Conservation (phyloP, 2,329 filamentous ascomycete species). For the Aaosphaeria pasadenensis region DNA sequence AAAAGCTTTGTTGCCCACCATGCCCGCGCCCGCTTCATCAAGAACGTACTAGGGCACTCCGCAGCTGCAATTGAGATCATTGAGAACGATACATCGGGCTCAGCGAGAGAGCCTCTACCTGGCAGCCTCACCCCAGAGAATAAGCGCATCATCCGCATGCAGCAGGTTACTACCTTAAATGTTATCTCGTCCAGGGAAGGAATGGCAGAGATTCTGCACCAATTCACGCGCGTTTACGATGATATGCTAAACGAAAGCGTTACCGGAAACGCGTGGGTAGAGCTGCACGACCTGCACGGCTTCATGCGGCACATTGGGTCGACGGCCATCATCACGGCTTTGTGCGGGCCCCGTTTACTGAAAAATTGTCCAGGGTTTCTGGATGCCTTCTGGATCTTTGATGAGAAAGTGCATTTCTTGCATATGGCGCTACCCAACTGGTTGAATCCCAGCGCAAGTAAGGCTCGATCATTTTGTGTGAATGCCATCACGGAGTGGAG, state of each 20-base stretch:
- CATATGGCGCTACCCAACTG: conserved; percentile 1
- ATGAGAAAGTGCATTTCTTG: conserved; percentile 2
- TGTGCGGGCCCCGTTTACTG: conserved; percentile 1
- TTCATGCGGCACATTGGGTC: neutral
- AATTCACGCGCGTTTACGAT: neutral
- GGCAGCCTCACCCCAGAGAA: neutral
- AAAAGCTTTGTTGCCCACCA: neutral
- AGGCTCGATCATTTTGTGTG: neutral
- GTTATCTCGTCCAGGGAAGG: neutral
- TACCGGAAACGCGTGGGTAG: neutral
- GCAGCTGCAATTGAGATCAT: neutral
- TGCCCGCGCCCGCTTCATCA: neutral
- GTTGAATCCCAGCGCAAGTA: neutral
- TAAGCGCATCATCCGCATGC: neutral
- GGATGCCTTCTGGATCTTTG: conserved; percentile 3
- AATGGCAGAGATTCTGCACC: neutral
- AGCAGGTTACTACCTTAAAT: neutral
- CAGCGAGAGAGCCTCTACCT: neutral
- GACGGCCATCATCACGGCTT: neutral
- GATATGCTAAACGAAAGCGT: neutral
- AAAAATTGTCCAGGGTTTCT: neutral
- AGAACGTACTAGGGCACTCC: neutral
- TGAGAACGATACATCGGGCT: neutral
- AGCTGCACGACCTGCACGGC: neutral
- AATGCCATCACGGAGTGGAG: neutral